Percentiles rank a stretch among this genome's conserved stretches.
Evolutionary conservation across 352 stramenopile species (phyloP).

Genomic region (Phytopythium mirpurense): DNA sequence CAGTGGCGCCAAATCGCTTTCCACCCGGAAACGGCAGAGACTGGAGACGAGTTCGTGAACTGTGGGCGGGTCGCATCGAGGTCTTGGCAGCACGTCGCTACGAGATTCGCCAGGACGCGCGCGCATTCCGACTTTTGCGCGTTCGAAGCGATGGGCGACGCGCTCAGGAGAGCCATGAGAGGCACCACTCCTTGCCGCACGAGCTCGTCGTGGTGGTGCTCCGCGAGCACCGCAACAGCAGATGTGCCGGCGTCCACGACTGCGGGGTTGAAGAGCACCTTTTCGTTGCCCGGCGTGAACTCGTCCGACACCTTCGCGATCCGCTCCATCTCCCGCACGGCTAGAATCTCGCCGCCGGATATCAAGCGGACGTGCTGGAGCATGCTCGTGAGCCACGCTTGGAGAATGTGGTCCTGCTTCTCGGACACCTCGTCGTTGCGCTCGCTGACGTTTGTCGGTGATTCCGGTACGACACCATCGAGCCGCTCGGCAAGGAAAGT

Average conservation of each 20-base stretch:
- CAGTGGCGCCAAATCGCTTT: slow-evolving; percentile 17
- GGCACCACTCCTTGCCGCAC: slow-evolving; percentile 57
- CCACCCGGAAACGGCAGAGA: slow-evolving; percentile 1
- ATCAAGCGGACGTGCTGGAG: slow-evolving; percentile 63
- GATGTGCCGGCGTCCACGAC: slow-evolving; percentile 65
- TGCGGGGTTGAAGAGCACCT: slow-evolving; percentile 57
- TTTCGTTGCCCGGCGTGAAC: slow-evolving; percentile 70
- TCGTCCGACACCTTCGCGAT: slow-evolving; percentile 72
- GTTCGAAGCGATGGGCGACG: slow-evolving; percentile 21
- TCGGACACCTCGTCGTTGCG: slow-evolving; percentile 15
- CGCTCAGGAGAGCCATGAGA: slow-evolving; percentile 50
- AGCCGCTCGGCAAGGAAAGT: slow-evolving; percentile 47
- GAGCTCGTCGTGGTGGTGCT: slow-evolving; percentile 60
- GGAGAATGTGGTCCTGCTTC: slow-evolving; percentile 59
- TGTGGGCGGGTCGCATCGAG: slow-evolving; percentile 15
- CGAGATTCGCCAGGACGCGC: slow-evolving; percentile 72
- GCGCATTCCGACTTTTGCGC: slow-evolving; percentile 50
- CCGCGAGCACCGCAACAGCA: slow-evolving; percentile 61
- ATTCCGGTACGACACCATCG: slow-evolving; percentile 1
- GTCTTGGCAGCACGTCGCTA: slow-evolving; percentile 43
- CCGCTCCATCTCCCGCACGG: slow-evolving; percentile 73
- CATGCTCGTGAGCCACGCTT: slow-evolving; percentile 76
- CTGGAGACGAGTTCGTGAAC: not conserved
- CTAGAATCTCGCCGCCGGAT: slow-evolving; percentile 54
- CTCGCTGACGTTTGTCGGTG: not conserved